Base-by-base conservation (phyloP, 352 stramenopile genomes). In the Globisporangium radiosum region DNA sequence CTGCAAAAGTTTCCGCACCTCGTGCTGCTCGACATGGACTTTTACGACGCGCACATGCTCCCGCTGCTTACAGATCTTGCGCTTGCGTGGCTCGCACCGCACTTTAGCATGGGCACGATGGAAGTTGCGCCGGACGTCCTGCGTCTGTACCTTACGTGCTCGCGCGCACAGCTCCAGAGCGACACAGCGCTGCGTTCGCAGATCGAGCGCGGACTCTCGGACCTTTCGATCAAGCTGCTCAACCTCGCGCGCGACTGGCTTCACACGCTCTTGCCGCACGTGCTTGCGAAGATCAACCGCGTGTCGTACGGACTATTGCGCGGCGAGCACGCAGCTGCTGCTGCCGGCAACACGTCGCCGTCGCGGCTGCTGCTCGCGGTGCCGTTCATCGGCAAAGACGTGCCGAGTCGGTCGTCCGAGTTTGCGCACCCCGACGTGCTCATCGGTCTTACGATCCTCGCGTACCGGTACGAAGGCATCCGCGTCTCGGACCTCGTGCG, bases 351-450 rank as follows among this genome's bases (percentile, higher is more conserved):
- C 2, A 97, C 98, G 63, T 96, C 98, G 48, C 96, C 97, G n/a
- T 97, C 97, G 48, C 91, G 98, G 43, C 69, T 97, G 43, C 74
- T 99, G 52, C 73, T 99, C 43, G 97, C 98, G 0, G 94, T 99
- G 5, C 98, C 98, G 37, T 99, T 99, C 66, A 95, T 99, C 39
- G 98, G 96, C 33, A 99, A 99, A 70, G 97, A 99, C 73, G 97
- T 99, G 13, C 98, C 98, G 5, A 98, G 91, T 62, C 82, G 96
- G 39, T 98, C 97, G 17, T 99, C 94, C 37, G 97, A 99, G 71
- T 99, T 99, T 65, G 97, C 96, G 7, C 97, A 99, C 58, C 97
- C 98, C 7, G 98, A 99, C 63, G 95, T 98, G 6, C 66, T 98
- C 19, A 97, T 97, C 54, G 90, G 90, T 0, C 64, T 97, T 33